Base-by-base conservation (phyloP, 208 protist genomes). In the Leishmania arabica region DNA sequence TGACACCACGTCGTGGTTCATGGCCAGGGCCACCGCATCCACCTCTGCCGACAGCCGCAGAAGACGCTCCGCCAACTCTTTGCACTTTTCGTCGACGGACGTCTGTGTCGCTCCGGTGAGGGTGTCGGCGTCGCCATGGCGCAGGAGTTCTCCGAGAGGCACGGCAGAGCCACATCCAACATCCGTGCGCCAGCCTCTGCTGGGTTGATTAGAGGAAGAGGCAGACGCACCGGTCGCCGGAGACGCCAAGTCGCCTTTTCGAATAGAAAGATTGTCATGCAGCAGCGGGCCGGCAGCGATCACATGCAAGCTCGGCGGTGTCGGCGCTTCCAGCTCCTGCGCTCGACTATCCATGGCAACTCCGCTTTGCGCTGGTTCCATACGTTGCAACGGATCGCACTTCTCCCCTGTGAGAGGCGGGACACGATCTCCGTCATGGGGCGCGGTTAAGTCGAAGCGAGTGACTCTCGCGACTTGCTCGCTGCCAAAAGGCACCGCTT, bases 41-140 rank as follows among this genome's bases (percentile, higher is more conserved):
- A 71, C 82, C 47, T 81, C 77, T 15, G 77, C 62, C 19, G 78
- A 81, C 53, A 65, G 21, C 15, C 60, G 82, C 64, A 85, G 58
- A 8, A 85, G 72, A 5, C 82, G 82, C n/a, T 82, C 77, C 42
- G 82, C 82, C 42, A 85, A 49, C 9, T 60, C 72, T n/a, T 70
- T 34, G 47, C 75, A 84, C 5, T 42, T 69, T 13, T 80, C 49
- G 60, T 77, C 69, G 4, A 71, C 1, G 21, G 74, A 45, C 56
- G 34, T 60, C 51, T 21, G 56, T 49, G 37, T 49, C 56, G 24
- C 34, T 27, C 53, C 64, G 40, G 11, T 21, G 21, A 49, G 65
- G 11, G 27, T 3, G 21, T 64, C 31, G 8, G 79, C 40, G 37
- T 74, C 37, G 27, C 19, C 11, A 21, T 40, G 47, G 5, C 3